phyloP scores from a whole-genome alignment of 2,329 filamentous ascomycete genomes.

The Lecanoromycetidae sp. region DNA sequence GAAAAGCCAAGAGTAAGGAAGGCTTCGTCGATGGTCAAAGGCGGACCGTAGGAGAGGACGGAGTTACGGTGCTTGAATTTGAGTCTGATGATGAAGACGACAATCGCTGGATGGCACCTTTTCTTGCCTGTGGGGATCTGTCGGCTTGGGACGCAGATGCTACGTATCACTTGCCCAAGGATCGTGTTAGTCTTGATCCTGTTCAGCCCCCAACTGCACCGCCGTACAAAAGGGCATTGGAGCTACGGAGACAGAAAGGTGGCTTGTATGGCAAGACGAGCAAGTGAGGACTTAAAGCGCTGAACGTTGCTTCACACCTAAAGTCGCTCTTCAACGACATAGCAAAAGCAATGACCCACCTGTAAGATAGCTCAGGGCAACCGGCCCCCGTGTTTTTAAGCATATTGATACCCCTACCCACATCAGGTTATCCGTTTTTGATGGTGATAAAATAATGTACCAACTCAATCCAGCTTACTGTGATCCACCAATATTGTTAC shows the following conservation, averaged over 20 bases:
- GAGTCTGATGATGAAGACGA: constrained; percentile 38
- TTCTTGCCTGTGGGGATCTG: constrained; percentile 92
- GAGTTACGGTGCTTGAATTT: constrained; percentile 35
- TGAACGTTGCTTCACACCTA: background rate
- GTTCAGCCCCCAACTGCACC: constrained; percentile 92
- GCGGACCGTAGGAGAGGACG: constrained; percentile 33
- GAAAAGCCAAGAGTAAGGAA: constrained; percentile 21
- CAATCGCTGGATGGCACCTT: constrained; percentile 74
- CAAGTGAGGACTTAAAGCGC: background rate
- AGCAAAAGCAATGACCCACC: too few relatives aligned
- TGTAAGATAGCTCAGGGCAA: too few relatives aligned
- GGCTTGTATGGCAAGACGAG: constrained; percentile 65
- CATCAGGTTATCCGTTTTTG: too few relatives aligned
- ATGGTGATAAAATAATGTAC: too few relatives aligned
- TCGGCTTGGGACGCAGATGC: constrained; percentile 93
- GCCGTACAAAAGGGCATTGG: constrained; percentile 82
- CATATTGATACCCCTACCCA: too few relatives aligned
- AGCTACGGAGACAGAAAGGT: constrained; percentile 63
- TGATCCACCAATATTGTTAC: too few relatives aligned
- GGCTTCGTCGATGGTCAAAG: constrained; percentile 20
- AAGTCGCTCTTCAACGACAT: too few relatives aligned
- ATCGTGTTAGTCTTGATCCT: constrained; percentile 76
- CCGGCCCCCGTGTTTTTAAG: too few relatives aligned
- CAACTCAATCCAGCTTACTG: too few relatives aligned
- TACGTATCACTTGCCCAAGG: constrained; percentile 77